Evolutionary conservation across 306 rosid species (phyloP), one percentile per base, ranked within the genome.

Genomic region (Cicer arietinum): DNA sequence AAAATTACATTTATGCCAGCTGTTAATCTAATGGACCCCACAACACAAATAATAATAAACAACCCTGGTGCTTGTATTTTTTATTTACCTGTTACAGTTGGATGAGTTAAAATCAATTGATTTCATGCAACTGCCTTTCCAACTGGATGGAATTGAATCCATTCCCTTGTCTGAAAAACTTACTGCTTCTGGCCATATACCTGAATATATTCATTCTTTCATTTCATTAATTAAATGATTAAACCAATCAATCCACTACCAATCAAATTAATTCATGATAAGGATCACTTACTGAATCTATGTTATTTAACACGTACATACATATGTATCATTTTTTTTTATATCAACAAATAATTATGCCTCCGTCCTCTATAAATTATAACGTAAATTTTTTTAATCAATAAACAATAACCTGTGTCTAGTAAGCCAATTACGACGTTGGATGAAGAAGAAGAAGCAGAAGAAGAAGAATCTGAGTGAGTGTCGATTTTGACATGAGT

Each of bases 121-220:
- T 51, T 46, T 64, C 91, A 87, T 87, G 89, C 98, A 94, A 2
- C 75, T 82, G 3, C 97, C 98, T 48, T 91, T 91, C 98, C 97
- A 94, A 45, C 81, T 59, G 1, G 89, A n/a, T 10, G 98, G 98
- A 73, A 94, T 35, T 1, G 88, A 85, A 78, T 46, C 71, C 84
- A 86, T 73, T 14, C 77, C 96, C 7, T 81, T 59, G 87, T 90
- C 97, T 5, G 2, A 20, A 45, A 91, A 94, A 58, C 98, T 94
- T 48, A 67, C 86, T 0, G 94, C 79, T 62, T 94, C 97, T 1
- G 96, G 98, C 98, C 97, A 90, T 79, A 94, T 82, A 4, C 97
- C 97, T 90, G 69, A 61, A 59, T 18, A 54, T 30, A 54, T 54
- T 9, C 37, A 54, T 57, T 22, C 37, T 30, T 51, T 16, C 3